Evolutionary conservation across 177 flowering plant genomes (phyloP), one percentile per base, ranked within the genome.

Genomic region (Vitis hybrid): DNA sequence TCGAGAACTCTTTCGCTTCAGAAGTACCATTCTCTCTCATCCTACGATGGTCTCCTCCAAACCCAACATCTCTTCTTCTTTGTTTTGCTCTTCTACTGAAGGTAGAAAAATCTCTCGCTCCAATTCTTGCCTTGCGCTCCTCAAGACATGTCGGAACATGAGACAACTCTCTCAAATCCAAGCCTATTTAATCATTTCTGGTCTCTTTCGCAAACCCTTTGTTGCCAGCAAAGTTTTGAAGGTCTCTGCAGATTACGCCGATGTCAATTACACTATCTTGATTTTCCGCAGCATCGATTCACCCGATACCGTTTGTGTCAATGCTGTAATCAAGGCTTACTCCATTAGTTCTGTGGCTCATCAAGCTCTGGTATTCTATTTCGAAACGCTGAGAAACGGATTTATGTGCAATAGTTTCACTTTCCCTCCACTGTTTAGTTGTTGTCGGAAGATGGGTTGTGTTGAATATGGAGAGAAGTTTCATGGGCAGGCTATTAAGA

Each of bases 401-500:
- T 73, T 85, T 56, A 21, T 51, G 2, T 91, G 93, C 4, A 87
- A 87, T 70, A 79, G 87, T 63, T 86, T 70, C 70, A 85, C 88
- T 10, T 90, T 84, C 67, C 81, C 88, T 2, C 82, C 86, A 10
- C 76, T 91, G 18, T n/a, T 85, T 32, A 74, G 75, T 19, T 79
- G 83, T 56, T 85, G 91, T 71, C 80, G 80, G 2, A 85, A 81
- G 58, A 26, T 51, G 30, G 75, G 77, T 6, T 68, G 76, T 62
- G 48, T 48, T 56, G 58, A 60, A 39, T 54, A 63, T 23, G 94
- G 91, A 1, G 49, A 54, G 19, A 86, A 75, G 78, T 83, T 87
- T 62, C 93, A 90, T 66, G 93, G 84, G 32, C 88, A 86, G 51
- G 86, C 74, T 32, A 2, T 88, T 56, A 91, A 91, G 76, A 51